Conservation (phyloP, 108 stramenopile species). For the Skeletonema menzelii region DNA sequence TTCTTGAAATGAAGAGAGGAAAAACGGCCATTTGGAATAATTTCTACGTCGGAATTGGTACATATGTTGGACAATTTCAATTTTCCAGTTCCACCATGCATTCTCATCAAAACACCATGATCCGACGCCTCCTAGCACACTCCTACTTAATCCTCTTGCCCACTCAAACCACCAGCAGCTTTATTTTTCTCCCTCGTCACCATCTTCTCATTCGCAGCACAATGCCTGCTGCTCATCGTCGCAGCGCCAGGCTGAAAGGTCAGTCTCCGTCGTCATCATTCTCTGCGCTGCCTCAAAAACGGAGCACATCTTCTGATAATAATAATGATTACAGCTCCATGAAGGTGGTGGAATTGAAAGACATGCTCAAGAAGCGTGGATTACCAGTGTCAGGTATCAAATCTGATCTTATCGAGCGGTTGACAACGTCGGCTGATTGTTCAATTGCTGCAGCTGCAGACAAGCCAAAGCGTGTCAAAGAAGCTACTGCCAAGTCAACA, state of each 20-base stretch:
- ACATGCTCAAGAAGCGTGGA: conserved; percentile 19
- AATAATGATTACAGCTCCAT: conserved; percentile 9
- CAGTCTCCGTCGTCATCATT: background rate
- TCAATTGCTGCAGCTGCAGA: background rate
- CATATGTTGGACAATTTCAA: too few species aligned
- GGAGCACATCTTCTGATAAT: background rate
- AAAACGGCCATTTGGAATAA: background rate
- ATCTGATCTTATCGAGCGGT: conserved; percentile 11
- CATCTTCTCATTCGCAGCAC: background rate
- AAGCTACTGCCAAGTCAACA: conserved; percentile 3
- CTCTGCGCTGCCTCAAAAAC: conserved; percentile 4
- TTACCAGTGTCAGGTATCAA: conserved; percentile 24
- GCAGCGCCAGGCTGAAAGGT: background rate
- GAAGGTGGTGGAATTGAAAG: conserved; percentile 19
- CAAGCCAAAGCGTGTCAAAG: conserved; percentile 1
- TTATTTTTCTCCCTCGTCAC: background rate
- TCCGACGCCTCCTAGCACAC: background rate
- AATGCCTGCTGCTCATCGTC: background rate
- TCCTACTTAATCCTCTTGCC: background rate
- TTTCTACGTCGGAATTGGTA: background rate
- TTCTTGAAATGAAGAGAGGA: too few species aligned
- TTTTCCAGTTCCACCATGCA: too few species aligned
- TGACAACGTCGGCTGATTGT: background rate
- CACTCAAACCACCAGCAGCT: background rate
- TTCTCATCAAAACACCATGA: too few species aligned